Base-by-base conservation (phyloP, 768 basidiomycete genomes). In the Lactarius hengduanensis region DNA sequence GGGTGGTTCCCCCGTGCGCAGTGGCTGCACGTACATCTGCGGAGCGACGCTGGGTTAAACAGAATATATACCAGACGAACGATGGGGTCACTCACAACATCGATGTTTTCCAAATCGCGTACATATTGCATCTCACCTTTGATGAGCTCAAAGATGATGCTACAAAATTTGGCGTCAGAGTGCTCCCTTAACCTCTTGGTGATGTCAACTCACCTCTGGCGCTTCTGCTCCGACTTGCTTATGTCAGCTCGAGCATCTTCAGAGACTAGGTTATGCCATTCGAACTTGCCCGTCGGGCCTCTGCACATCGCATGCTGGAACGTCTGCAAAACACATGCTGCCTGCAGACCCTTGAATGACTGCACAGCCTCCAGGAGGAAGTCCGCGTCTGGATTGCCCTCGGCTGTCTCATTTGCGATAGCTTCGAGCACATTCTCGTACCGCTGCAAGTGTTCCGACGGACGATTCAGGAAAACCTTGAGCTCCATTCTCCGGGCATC, bases 71-170 rank as follows among this genome's bases (percentile, higher is more conserved):
- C 50, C 50, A 2, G 6, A 50, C 18, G 40, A 34, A 63, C 47
- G n/a, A 26, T 36, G 11, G 13, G 13, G 30, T 30, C 22, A 69
- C 86, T 13, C 71, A 94, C 94, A 67, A 80, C 80, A 67, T 90
- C 88, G 55, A 97, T 89, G 63, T 88, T 90, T 76, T 94, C 91
- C 65, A 97, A 77, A 80, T 97, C 94, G 71, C 88, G 91, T 32
- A 96, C 94, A 73, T 96, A 97, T 32, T 87, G 86, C 93, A 96
- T 96, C 76, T 97, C 94, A 69, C 92, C 91, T 76, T 96, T 92
- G 76, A 97, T 96, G 68, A 96, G 76, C 79, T 97, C 94, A 72
- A 96, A 97, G 59, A 96, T 94, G 72, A 94, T 87, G 54, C 93
- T 94, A 69, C 43, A 13, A 18, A 38, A 67, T 64, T 16, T 28